phyloP scores from a whole-genome alignment of 1,139 yeast genomes.

The Geotrichum macrosporum region DNA sequence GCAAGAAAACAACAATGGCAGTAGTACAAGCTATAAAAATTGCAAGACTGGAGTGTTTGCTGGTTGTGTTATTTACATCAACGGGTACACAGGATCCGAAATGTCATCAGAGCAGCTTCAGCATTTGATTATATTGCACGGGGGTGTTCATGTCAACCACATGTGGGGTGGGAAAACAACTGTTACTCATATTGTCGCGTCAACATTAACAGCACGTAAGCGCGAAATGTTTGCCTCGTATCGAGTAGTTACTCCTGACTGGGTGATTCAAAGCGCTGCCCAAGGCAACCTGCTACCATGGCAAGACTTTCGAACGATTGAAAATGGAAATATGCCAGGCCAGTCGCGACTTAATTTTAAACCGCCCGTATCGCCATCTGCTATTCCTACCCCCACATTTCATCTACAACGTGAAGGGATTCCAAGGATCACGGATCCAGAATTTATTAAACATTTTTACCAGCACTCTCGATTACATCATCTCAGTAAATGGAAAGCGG shows the following conservation, averaged over 20 bases:
- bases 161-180: constrained; percentile 63
- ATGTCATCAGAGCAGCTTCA: constrained; percentile 75
- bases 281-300: constrained; percentile 54
- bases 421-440: constrained; percentile 49
- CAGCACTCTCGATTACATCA: constrained; percentile 83
- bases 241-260: constrained; percentile 73
- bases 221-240: constrained; percentile 58
- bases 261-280: constrained; percentile 69
- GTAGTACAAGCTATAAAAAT: constrained; percentile 17
- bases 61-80: constrained; percentile 66
- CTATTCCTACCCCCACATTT: no score
- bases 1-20: background rate
- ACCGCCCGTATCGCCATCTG: no score
- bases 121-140: constrained; percentile 64
- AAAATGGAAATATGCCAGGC: constrained; percentile 29
- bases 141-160: constrained; percentile 47
- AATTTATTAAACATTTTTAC: constrained; percentile 66
- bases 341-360: constrained; percentile 4
- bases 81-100: constrained; percentile 62
- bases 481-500: constrained; percentile 81
- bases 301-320: constrained; percentile 58
- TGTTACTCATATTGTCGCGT: constrained; percentile 83
- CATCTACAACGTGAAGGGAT: constrained; percentile 4
- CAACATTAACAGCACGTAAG: constrained; percentile 72
- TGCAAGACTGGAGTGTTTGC: constrained; percentile 47